Conservation (phyloP, 192 early-diverging fungal genomes). For the Phycomyces blakesleeanus region DNA sequence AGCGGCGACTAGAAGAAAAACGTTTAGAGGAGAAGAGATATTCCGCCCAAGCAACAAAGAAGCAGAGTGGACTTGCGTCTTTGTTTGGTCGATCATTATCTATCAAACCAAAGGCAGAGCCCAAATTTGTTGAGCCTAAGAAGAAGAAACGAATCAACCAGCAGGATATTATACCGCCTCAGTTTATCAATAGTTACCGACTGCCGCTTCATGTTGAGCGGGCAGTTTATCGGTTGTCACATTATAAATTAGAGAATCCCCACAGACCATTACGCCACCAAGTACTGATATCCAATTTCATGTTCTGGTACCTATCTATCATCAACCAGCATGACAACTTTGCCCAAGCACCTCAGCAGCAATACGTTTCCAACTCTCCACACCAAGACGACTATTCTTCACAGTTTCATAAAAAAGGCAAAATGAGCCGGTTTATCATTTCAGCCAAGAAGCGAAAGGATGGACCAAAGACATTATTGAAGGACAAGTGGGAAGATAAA, state of each 20-base stretch:
- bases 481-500: background rate
- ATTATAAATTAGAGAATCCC: conserved; percentile 69
- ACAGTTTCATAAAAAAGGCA: background rate
- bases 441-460: conserved; percentile 1
- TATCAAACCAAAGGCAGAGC: background rate
- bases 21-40: conserved; percentile 3
- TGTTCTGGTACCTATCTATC: conserved; percentile 80
- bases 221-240: conserved; percentile 72
- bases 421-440: conserved; percentile 4
- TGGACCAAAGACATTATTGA: background rate
- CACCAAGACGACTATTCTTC: background rate
- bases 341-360: background rate
- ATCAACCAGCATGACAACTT: background rate
- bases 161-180: conserved; percentile 7
- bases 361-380: background rate
- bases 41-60: background rate
- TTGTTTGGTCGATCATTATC: background rate
- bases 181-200: conserved; percentile 30
- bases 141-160: conserved; percentile 6
- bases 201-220: conserved; percentile 73
- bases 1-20: background rate
- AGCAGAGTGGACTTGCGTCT: background rate
- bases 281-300: conserved; percentile 75
- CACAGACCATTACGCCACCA: conserved; percentile 69
- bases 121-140: background rate